These are phyloP conservation scores for Ramaria sp. DNA, from an alignment of 768 basidiomycete genomes.

Conservation along the genomic window DNA sequence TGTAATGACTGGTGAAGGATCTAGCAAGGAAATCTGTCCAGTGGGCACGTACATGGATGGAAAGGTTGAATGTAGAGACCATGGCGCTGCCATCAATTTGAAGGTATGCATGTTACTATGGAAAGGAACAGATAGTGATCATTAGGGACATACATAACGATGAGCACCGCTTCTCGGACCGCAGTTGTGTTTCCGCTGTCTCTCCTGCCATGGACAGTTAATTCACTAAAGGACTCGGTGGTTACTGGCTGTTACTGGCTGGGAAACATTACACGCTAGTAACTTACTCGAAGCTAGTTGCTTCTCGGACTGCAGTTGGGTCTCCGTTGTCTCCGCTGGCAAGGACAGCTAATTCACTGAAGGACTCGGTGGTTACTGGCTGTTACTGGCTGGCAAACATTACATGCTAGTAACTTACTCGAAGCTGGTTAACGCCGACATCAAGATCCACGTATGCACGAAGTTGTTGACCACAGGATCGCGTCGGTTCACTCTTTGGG, in stretches of 20 bases:
- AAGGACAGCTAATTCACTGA: neutral
- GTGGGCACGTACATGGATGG: neutral
- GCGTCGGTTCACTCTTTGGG: neutral
- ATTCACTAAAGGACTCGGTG: neutral
- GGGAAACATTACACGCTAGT: too few relatives aligned
- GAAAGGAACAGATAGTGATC: neutral
- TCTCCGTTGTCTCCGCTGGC: neutral
- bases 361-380: too few relatives aligned
- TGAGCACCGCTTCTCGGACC: neutral
- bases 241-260: too few relatives aligned
- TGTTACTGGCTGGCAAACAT: too few relatives aligned
- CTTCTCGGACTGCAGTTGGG: neutral
- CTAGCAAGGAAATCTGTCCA: neutral
- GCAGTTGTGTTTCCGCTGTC: neutral
- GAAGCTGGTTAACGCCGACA: neutral
- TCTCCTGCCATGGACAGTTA: neutral
- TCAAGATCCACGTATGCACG: slow-evolving; percentile 2
- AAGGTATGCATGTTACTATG: neutral
- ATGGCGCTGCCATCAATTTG: neutral
- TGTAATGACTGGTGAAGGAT: neutral
- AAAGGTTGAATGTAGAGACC: neutral
- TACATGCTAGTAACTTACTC: neutral
- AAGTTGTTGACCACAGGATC: slow-evolving; percentile 4
- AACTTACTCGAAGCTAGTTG: neutral
- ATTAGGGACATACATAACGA: neutral